phyloP scores from a whole-genome alignment of 2,329 filamentous ascomycete genomes.

The Curvularia hawaiiensis region DNA sequence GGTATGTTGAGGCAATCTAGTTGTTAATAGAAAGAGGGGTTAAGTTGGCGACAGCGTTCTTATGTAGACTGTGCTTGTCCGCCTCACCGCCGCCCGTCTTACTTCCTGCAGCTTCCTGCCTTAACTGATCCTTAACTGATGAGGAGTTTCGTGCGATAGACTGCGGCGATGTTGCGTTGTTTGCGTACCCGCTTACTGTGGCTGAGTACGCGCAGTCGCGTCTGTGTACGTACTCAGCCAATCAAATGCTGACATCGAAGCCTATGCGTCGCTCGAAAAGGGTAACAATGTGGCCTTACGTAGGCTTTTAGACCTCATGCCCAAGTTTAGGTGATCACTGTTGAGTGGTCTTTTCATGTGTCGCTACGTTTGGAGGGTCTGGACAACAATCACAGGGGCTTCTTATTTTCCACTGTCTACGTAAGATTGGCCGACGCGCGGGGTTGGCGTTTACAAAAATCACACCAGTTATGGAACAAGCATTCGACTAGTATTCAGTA shows the following conservation, averaged over 20 bases:
- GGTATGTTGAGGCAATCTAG: background rate
- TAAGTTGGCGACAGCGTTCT: background rate
- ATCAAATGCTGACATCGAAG: conserved; percentile 4
- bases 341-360: background rate
- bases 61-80: background rate
- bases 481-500: background rate
- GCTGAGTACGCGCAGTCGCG: conserved; percentile 7
- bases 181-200: conserved; percentile 6
- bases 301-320: background rate
- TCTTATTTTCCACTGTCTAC: too few species aligned
- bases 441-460: background rate
- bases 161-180: conserved; percentile 2
- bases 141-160: background rate
- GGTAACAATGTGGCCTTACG: background rate
- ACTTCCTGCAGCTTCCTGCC: background rate
- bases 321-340: background rate
- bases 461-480: background rate
- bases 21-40: background rate
- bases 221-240: conserved; percentile 7
- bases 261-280: conserved; percentile 1
- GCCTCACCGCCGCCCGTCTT: background rate
- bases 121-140: background rate
- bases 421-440: background rate
- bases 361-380: background rate
- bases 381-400: background rate